phyloP scores from a whole-genome alignment of 108 stramenopile species.

The Conticribra weissflogii region DNA sequence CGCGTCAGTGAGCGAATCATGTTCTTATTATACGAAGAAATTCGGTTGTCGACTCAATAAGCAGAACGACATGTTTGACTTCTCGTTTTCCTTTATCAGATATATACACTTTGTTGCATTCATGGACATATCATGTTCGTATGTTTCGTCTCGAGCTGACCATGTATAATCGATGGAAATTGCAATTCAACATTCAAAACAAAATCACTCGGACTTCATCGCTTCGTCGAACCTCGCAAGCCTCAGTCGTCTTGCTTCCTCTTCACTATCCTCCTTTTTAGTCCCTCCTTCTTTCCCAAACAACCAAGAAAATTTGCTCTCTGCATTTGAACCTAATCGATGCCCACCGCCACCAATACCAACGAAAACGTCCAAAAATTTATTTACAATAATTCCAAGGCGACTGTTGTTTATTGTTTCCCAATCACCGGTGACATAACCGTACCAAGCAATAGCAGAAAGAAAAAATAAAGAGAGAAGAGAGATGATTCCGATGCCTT shows the following conservation, averaged over 20 bases:
- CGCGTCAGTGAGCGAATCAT: too few relatives aligned
- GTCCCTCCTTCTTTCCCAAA: background rate
- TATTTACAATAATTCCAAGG: conserved; percentile 9
- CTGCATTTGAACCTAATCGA: conserved; percentile 21
- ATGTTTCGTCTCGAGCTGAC: too few relatives aligned
- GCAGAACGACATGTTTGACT: too few relatives aligned
- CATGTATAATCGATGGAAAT: too few relatives aligned
- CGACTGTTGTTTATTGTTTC: conserved; percentile 20
- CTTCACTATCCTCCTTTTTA: conserved; percentile 11
- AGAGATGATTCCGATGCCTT: background rate
- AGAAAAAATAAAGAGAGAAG: conserved; percentile 1
- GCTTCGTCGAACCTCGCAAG: conserved; percentile 41
- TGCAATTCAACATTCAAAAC: too few relatives aligned
- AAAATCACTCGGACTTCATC: conserved; percentile 26
- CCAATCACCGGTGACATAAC: conserved; percentile 23
- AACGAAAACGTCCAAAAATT: conserved; percentile 9
- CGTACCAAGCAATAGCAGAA: conserved; percentile 7
- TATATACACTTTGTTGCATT: too few relatives aligned
- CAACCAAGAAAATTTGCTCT: background rate
- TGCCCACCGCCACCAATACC: conserved; percentile 15
- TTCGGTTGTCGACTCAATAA: too few relatives aligned
- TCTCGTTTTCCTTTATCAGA: too few relatives aligned
- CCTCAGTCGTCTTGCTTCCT: conserved; percentile 29
- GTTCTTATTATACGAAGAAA: too few relatives aligned
- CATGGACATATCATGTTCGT: too few relatives aligned